Evolutionary conservation across 495 filamentous ascomycete species (phyloP), one percentile per base, ranked within the genome.

Genomic region (Tuber indicum): DNA sequence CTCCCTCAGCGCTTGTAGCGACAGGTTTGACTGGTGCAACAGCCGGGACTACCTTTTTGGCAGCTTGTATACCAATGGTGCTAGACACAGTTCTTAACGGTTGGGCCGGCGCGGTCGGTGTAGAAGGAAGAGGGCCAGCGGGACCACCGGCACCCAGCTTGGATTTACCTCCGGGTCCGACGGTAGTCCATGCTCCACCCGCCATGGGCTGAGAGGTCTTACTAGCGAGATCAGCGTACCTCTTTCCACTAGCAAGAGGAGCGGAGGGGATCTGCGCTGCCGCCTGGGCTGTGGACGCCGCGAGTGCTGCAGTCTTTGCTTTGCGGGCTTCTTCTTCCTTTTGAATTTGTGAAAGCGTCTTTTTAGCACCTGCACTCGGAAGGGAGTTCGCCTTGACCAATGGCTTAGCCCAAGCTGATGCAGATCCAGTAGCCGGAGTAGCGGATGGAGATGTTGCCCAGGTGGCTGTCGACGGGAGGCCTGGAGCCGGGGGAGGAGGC

Each of bases 301-400:
- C 86, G 26, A 88, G 88, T 71, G 87, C 84, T 69, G 89, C 89
- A 39, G 82, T 84, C 49, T 84, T 83, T 80, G 91, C 90, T 87
- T 98, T 98, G 72, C 94, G 92, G 43, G 88, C 87, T 83, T 98
- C 96, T 81, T 99, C 96, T 86, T 99, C 96, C 81, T 94, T 94
- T 84, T 98, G 96, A 76, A 98, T 98, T 76, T 98, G 95, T 72
- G 93, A 92, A 45, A 98, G 87, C 0, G 94, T 97, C 88, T 97
- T 98, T 87, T 94, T 94, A 45, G 89, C 85, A 39, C 86, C 83
- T 26, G 87, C 83, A 16, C 80, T 82, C 26, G 87, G 81, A 8
- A 85, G 84, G 21, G 87, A 84, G 62, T 88, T 82, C 17, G 85
- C 77, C 16, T 85, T 82, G 26, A 84, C 79, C 17, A 89, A 85